Base-by-base conservation (phyloP, 2,329 filamentous ascomycete species). In the Falciphora oryzae region DNA sequence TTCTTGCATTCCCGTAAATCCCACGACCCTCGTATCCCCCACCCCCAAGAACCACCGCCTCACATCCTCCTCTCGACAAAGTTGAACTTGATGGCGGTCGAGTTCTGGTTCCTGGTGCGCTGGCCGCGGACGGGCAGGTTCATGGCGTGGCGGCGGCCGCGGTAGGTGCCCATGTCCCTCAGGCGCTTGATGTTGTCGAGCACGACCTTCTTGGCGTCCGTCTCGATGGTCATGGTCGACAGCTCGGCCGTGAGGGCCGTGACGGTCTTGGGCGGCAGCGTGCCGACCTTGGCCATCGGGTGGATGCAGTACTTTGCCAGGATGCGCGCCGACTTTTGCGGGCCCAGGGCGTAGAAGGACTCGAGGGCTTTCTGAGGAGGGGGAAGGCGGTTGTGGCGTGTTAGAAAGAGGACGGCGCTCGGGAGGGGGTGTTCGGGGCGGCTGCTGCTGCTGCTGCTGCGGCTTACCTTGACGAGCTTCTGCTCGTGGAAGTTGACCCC, bases 141-240 rank as follows among this genome's bases (percentile, higher is more conserved):
- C 89, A 98, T 93, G 65, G 94, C 94, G 81, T 99, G 95, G 69
- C 95, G 83, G 75, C 91, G 88, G 69, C 95, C 95, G 63, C 95
- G 83, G 74, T 96, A 96, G 4, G 89, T 88, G 62, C 93, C 93
- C 81, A 97, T 97, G 72, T 97, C 93, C 75, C 90, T 91, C 76
- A 99, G 73, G 66, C 94, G 83, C 74, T 83, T 83, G 70, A 99
- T 96, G 73, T 98, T 95, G 62, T 97, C 92, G 71, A 89, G 84
- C 53, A 97, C 79, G 66, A 91, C 80, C 73, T 90, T 85, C 72
- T 87, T 83, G 68, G 96, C 83, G 72, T 98, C 93, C 76, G 90
- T 96, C 77, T 97, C 95, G 71, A 98, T 92, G 66, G 90, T 96
- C 92, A 99, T 93, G 64, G 88, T 89, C 22, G 92, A 91, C 57